Evolutionary conservation across 1,284 basidiomycete genomes (phyloP).

Genomic region (Ceratobasidium sp.): DNA sequence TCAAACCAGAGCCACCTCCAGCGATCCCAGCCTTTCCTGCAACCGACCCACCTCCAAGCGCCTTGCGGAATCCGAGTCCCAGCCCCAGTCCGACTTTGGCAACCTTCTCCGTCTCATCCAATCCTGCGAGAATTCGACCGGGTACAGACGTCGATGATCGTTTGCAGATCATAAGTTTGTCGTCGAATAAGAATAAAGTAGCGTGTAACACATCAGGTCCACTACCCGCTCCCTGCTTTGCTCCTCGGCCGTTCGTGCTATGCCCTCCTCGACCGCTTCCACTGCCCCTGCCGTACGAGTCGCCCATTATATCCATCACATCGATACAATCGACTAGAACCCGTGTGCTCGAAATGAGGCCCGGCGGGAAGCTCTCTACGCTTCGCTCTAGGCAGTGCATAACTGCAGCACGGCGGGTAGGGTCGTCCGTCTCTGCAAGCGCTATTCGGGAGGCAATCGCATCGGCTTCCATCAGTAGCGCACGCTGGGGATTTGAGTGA

Average conservation of each 20-base stretch:
- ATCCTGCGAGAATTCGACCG: conserved; percentile 80
- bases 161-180: conserved; percentile 93
- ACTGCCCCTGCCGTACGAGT: conserved; percentile 55
- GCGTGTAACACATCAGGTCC: conserved; percentile 73
- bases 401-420: conserved; percentile 88
- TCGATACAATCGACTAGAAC: conserved; percentile 94
- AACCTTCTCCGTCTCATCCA: conserved; percentile 86
- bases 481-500: conserved; percentile 80
- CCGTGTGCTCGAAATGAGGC: conserved; percentile 86
- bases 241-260: conserved; percentile 32
- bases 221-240: not conserved
- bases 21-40: conserved; percentile 28
- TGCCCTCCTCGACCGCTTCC: conserved; percentile 24
- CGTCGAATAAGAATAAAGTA: conserved; percentile 94
- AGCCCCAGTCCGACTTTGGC: conserved; percentile 72
- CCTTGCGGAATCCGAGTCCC: conserved; percentile 69
- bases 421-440: conserved; percentile 90
- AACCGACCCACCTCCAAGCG: conserved; percentile 52
- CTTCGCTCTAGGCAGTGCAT: conserved; percentile 88
- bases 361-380: conserved; percentile 92
- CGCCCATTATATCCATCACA: conserved; percentile 83
- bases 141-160: conserved; percentile 79
- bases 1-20: conserved; percentile 66
- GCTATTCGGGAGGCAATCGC: conserved; percentile 92
- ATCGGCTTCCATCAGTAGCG: conserved; percentile 86